Percentiles rank a stretch among this genome's conserved stretches.
phyloP scores from a whole-genome alignment of 306 rosid genomes.

The Myrica gale region DNA sequence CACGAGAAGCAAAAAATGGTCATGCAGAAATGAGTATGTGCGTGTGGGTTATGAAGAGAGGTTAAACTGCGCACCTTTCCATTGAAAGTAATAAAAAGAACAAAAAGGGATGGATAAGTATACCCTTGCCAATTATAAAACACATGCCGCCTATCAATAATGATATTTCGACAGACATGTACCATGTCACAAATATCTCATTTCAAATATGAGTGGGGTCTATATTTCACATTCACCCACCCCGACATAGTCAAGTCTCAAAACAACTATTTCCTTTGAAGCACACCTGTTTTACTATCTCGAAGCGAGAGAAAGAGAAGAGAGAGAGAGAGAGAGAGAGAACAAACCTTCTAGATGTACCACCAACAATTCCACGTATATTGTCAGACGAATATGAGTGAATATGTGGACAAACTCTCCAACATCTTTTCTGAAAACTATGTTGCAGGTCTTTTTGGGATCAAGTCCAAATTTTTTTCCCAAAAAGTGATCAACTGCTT shows the following conservation, averaged over 20 bases:
- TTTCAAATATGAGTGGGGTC: neutral
- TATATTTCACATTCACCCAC: neutral
- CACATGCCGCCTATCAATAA: neutral
- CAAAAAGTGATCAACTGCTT: constrained; percentile 51
- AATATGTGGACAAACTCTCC: constrained; percentile 88
- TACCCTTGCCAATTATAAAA: neutral
- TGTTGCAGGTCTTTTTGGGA: constrained; percentile 41
- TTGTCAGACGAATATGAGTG: constrained; percentile 85
- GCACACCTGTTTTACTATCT: neutral
- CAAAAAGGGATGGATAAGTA: neutral
- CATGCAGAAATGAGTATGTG: neutral
- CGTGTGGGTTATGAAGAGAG: neutral
- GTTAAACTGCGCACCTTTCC: neutral
- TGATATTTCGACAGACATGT: neutral
- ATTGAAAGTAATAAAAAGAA: neutral
- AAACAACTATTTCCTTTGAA: neutral
- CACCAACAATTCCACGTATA: constrained; percentile 69
- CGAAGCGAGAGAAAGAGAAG: constrained; percentile 5
- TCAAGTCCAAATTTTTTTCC: constrained; percentile 48
- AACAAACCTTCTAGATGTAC: constrained; percentile 58
- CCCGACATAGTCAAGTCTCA: neutral
- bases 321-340: constrained; percentile 17
- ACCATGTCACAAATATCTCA: neutral
- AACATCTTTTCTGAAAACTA: constrained; percentile 62
- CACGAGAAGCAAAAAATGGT: constrained; percentile 20